Percentiles rank a stretch among this genome's conserved stretches.
phyloP scores from a whole-genome alignment of 768 basidiomycete species.

The Amanita rubescens region DNA sequence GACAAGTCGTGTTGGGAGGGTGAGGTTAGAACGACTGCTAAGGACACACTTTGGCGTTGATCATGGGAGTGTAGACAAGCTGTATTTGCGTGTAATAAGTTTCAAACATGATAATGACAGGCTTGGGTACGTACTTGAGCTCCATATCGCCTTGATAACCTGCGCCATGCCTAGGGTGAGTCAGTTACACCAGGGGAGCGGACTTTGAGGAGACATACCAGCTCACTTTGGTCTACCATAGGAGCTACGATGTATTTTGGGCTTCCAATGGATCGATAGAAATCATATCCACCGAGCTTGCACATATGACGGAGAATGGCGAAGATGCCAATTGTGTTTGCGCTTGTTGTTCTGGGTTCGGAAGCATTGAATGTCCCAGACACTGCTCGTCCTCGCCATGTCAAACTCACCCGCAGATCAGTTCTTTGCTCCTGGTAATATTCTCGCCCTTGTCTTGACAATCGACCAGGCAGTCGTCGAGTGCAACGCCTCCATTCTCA shows the following conservation, averaged over 20 bases:
- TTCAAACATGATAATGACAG: not conserved
- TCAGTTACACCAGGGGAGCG: conserved; percentile 1
- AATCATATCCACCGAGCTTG: conserved; percentile 73
- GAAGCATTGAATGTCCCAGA: too few species aligned
- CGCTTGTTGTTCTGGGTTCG: not conserved
- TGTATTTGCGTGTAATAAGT: conserved; percentile 20
- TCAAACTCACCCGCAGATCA: too few species aligned
- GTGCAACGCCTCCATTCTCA: too few species aligned
- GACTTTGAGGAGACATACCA: conserved; percentile 46
- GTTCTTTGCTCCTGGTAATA: too few species aligned
- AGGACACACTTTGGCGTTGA: conserved; percentile 71
- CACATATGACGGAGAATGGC: not conserved
- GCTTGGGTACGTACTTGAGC: conserved; percentile 51
- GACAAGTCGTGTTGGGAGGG: not conserved
- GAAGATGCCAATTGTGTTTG: not conserved
- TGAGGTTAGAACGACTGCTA: not conserved
- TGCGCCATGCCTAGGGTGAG: conserved; percentile 72
- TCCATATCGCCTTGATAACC: conserved; percentile 74
- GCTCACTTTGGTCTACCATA: conserved; percentile 97
- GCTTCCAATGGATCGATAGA: conserved; percentile 74
- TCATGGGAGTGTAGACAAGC: conserved; percentile 97
- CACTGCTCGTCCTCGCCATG: too few species aligned
- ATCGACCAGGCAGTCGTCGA: too few species aligned
- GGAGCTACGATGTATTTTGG: conserved; percentile 92
- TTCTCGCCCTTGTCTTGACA: too few species aligned